Conservation (phyloP, 495 filamentous ascomycete species). For the Trichoderma virens region DNA sequence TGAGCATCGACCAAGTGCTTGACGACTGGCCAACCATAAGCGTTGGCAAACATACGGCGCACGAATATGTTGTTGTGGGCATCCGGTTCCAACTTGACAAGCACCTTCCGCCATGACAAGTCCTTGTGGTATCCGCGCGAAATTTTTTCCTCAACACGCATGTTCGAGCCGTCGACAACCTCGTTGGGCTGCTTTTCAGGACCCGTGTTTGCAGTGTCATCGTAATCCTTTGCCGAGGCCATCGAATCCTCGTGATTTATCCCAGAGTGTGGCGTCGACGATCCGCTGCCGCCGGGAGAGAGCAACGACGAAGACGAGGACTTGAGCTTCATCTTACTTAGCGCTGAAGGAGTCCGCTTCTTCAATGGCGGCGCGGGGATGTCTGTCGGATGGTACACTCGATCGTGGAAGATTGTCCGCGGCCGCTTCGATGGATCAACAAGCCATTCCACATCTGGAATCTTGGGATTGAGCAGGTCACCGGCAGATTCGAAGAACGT, state of each 20-base stretch:
- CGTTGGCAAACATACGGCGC: constrained; percentile 90
- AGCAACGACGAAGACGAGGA: neutral
- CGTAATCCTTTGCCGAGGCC: constrained; percentile 31
- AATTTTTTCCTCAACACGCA: constrained; percentile 96
- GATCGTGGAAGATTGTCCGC: constrained; percentile 93
- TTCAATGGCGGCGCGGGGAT: constrained; percentile 74
- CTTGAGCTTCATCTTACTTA: neutral
- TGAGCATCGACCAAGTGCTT: constrained; percentile 91
- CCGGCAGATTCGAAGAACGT: constrained; percentile 92
- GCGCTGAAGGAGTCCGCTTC: constrained; percentile 34
- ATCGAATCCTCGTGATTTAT: constrained; percentile 22
- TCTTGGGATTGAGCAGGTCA: constrained; percentile 81
- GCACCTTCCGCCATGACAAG: constrained; percentile 90
- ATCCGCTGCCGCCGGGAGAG: constrained; percentile 7
- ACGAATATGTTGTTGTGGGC: constrained; percentile 98
- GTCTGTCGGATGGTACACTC: constrained; percentile 87
- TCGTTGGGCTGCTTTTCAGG: constrained; percentile 29
- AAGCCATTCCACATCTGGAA: constrained; percentile 73
- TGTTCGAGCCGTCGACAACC: constrained; percentile 46
- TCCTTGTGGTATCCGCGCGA: constrained; percentile 87
- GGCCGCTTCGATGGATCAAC: constrained; percentile 75
- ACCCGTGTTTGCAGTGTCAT: constrained; percentile 28
- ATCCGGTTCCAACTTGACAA: constrained; percentile 91
- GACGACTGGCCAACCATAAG: constrained; percentile 94
- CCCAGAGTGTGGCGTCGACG: constrained; percentile 13